Evolutionary conservation across 768 basidiomycete genomes (phyloP), one percentile per base, ranked within the genome.

Genomic region (Coprinopsis strossmayeri): DNA sequence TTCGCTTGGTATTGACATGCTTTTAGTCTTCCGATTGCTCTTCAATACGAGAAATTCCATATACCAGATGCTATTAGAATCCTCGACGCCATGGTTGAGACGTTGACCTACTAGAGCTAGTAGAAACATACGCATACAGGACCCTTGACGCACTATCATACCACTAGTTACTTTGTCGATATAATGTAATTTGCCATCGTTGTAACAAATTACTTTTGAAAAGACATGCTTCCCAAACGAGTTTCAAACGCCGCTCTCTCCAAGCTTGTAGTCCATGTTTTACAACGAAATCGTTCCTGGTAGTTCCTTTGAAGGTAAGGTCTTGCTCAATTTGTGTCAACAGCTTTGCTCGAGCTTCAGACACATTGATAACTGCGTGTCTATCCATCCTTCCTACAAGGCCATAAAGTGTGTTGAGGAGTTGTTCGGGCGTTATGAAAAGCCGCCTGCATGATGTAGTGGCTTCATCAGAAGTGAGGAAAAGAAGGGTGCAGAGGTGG

Each of bases 41-140:
- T 96, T 55, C 83, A 86, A 48, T 96, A 80, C 57, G 93, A 97
- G 69, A 93, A 90, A 66, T 95, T 96, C 65, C 81, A 87, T 66
- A 82, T 93, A 57, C 93, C 93, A 1, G 93, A 96, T 61, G 73
- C 85, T 1, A 72, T 97, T 53, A 77, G 91, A 44, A 71, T 96
- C 34, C 62, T 93, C 50, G 92, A 95, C 59, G 87, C 82, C 20
- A 69, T 94, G 10, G 73, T 94, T 41, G 87, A 93, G 63, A 92
- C 91, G 2, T 69, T 95, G 56, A 65, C 73, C 23, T 95, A 83
- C 63, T 90, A 54, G 55, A 52, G 42, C 45, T 44, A 15, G 15
- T 32, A 32, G 20, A 11, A n/a, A n/a, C n/a, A n/a, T n/a, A n/a
- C n/a, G n/a, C n/a, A n/a, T n/a, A n/a, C n/a, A n/a, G n/a, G n/a